phyloP scores from a whole-genome alignment of 345 rosid species.

The Litchi chinensis region DNA sequence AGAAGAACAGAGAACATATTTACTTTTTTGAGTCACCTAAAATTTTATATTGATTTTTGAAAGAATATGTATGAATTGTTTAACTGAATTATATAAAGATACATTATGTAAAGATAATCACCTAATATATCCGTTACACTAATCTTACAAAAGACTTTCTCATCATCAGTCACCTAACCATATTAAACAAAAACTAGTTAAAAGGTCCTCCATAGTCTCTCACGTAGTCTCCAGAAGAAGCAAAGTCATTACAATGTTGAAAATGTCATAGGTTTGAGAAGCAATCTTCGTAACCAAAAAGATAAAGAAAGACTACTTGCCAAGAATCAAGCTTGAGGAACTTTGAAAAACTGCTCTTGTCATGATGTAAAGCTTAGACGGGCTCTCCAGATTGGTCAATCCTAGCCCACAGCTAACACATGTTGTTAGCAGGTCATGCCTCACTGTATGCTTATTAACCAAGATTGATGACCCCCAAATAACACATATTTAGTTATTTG shows the following conservation, averaged over 20 bases:
- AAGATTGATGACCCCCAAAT: slow-evolving; percentile 21
- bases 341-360: background rate
- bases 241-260: slow-evolving; percentile 10
- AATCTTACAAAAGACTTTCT: background rate
- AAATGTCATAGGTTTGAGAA: background rate
- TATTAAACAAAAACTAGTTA: too few relatives aligned
- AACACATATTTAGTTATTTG: background rate
- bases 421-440: slow-evolving; percentile 14
- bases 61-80: too few relatives aligned
- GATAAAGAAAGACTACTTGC: slow-evolving; percentile 31
- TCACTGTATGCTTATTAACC: slow-evolving; percentile 19
- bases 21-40: too few relatives aligned
- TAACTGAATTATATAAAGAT: too few relatives aligned
- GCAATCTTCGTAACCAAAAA: slow-evolving; percentile 10
- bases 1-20: too few relatives aligned
- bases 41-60: too few relatives aligned
- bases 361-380: background rate
- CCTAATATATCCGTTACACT: background rate
- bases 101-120: background rate
- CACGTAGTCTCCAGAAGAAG: background rate
- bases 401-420: slow-evolving; percentile 14
- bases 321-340: background rate
- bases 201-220: too few relatives aligned
- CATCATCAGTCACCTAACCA: too few relatives aligned
- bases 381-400: slow-evolving; percentile 11